Base-by-base conservation (phyloP, 108 stramenopile species). In the Nannochloropsis oceanica region DNA sequence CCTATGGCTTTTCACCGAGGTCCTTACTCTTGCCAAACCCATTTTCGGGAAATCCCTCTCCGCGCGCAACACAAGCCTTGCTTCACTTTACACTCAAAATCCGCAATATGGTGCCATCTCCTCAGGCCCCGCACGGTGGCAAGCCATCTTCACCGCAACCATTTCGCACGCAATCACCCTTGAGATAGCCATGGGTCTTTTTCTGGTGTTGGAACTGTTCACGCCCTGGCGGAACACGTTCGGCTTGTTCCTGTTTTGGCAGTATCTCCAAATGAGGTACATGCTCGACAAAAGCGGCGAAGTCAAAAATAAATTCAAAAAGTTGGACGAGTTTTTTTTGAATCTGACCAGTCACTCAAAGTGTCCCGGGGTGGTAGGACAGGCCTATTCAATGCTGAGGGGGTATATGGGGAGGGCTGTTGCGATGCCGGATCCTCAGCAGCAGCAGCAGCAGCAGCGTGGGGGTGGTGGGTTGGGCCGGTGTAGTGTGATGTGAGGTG, bases 251-350 rank as follows among this genome's bases (percentile, higher is more conserved):
- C 42, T 84, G 18, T 84, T 42, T 42, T 84, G 84, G 84, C 84
- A 84, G 84, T 84, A 84, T 73, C 73, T 84, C 0, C 84, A 84
- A 79, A 84, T 84, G 84, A 27, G 84, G 22, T 79, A 24, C 81
- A 79, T 84, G 84, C 84, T 84, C 42, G 84, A 84, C 59, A 18
- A 73, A 8, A 73, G 9, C 59, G 59, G 59, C 59, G 59, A n/a
- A 18, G 59, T 73, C 22, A 73, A 73, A n/a, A n/a, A 10, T n/a
- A 18, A 73, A 18, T 73, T 73, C 59, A 73, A 73, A 73, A 18
- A n/a, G 9, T n/a, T 73, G 22, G 59, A 73, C 59, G 59, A 73
- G 22, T 9, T 73, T n/a, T n/a, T 73, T 18, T n/a, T 73, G 22
- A 73, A n/a, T 18, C 59, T 73, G 59, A 73, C 59, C 22, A 73